Evolutionary conservation across 495 filamentous ascomycete species (phyloP).

Genomic region (Podospora anserina): DNA sequence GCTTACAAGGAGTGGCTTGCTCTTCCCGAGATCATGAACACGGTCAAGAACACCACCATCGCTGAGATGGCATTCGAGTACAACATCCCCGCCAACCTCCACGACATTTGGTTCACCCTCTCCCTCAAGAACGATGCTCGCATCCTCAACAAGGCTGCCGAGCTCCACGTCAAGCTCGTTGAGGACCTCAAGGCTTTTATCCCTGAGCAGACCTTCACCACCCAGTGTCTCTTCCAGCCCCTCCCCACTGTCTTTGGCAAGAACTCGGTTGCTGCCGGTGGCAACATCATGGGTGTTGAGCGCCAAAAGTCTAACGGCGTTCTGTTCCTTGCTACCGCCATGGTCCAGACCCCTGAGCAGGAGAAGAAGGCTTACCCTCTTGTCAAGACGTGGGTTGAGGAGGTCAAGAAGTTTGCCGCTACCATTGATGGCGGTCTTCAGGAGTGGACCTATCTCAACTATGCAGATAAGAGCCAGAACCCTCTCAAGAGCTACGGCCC

Average conservation of each 20-base stretch:
- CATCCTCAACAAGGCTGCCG: constrained; percentile 25
- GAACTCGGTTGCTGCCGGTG: constrained; percentile 44
- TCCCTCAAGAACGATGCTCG: constrained; percentile 29
- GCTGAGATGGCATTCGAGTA: constrained; percentile 24
- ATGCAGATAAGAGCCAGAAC: constrained; percentile 44
- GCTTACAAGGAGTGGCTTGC: constrained; percentile 23
- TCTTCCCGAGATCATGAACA: constrained; percentile 23
- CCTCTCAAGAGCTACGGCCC: constrained; percentile 49
- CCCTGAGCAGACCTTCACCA: constrained; percentile 33
- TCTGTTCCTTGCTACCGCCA: constrained; percentile 17
- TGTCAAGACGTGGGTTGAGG: constrained; percentile 16
- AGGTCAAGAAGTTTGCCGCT: constrained; percentile 20
- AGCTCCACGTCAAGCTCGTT: constrained; percentile 25
- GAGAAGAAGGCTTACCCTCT: constrained; percentile 15
- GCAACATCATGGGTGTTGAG: constrained; percentile 53
- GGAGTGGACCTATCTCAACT: constrained; percentile 37
- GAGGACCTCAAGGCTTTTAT: constrained; percentile 21
- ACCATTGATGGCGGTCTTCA: constrained; percentile 21
- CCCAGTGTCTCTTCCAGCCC: constrained; percentile 49
- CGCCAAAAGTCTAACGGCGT: constrained; percentile 32
- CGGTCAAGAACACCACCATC: constrained; percentile 24
- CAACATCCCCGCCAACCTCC: constrained; percentile 12
- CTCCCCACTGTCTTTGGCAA: constrained; percentile 40
- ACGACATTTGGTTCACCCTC: constrained; percentile 30
- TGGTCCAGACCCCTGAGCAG: constrained; percentile 27